phyloP scores from a whole-genome alignment of 2,329 filamentous ascomycete species.

The Diplodia seriata region DNA sequence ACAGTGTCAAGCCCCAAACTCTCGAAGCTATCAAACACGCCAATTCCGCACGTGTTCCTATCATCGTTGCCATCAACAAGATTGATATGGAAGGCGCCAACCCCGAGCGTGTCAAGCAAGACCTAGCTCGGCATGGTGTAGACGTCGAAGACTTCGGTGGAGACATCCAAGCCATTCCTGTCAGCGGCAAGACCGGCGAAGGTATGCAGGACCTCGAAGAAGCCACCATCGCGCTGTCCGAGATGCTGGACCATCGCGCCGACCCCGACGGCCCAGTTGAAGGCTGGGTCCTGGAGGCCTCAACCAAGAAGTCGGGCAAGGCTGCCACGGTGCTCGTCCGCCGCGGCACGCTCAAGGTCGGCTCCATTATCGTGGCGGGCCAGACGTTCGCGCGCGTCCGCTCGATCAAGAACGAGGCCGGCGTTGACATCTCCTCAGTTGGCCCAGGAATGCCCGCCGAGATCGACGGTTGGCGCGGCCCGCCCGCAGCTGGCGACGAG shows the following conservation, averaged over 20 bases:
- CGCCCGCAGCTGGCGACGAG: constrained; percentile 84
- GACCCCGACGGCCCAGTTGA: constrained; percentile 79
- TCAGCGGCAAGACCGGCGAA: constrained; percentile 91
- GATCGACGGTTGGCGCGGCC: constrained; percentile 91
- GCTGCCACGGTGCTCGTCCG: constrained; percentile 89
- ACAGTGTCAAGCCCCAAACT: constrained; percentile 97
- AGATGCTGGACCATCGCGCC: constrained; percentile 88
- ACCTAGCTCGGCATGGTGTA: constrained; percentile 81
- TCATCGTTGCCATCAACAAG: constrained; percentile 98
- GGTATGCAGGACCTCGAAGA: constrained; percentile 95
- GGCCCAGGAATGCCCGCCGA: constrained; percentile 89
- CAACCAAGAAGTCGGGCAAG: constrained; percentile 82
- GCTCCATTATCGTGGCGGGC: constrained; percentile 86
- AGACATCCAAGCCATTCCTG: constrained; percentile 88
- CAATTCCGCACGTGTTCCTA: constrained; percentile 82
- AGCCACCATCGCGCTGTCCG: constrained; percentile 81
- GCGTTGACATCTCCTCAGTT: constrained; percentile 72
- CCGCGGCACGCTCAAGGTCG: constrained; percentile 80
- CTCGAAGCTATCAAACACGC: constrained; percentile 96
- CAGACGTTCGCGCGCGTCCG: constrained; percentile 88
- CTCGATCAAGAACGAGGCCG: constrained; percentile 82
- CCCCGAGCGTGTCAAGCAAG: constrained; percentile 83
- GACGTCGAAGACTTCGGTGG: constrained; percentile 95
- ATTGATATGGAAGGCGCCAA: constrained; percentile 86
- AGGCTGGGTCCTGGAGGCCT: constrained; percentile 92